Evolutionary conservation across 768 basidiomycete species (phyloP).

Genomic region (Suillus fuscotomentosus): DNA sequence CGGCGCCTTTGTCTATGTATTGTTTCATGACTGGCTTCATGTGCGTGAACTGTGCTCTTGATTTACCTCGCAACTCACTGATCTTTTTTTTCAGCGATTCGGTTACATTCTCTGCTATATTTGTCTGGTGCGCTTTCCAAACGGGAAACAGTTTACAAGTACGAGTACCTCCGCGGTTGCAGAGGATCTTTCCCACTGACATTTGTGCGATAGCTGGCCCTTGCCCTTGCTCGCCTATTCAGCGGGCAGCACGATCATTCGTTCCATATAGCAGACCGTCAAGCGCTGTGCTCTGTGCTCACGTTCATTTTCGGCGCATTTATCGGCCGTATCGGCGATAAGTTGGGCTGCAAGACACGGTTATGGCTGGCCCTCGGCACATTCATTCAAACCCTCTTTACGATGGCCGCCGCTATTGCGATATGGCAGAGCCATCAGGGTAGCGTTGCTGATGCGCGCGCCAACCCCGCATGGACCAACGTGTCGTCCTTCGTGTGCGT

Average conservation of each 20-base stretch:
- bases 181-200: background rate
- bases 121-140: slow-evolving; percentile 86
- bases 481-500: slow-evolving; percentile 65
- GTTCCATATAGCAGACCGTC: slow-evolving; percentile 82
- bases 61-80: background rate
- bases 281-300: slow-evolving; percentile 77
- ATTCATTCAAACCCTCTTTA: slow-evolving; percentile 71
- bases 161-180: slow-evolving; percentile 6
- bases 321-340: slow-evolving; percentile 82
- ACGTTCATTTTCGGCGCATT: slow-evolving; percentile 78
- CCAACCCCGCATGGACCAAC: slow-evolving; percentile 69
- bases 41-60: slow-evolving; percentile 37
- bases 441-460: slow-evolving; percentile 53
- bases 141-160: slow-evolving; percentile 77
- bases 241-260: slow-evolving; percentile 46
- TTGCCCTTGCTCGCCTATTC: slow-evolving; percentile 84
- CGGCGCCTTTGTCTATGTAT: slow-evolving; percentile 57
- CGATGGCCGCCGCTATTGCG: slow-evolving; percentile 67
- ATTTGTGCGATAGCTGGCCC: slow-evolving; percentile 50
- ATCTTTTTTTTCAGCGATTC: slow-evolving; percentile 46
- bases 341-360: slow-evolving; percentile 69
- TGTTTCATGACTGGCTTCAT: slow-evolving; percentile 83
- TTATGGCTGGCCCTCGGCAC: slow-evolving; percentile 74
- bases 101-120: slow-evolving; percentile 74
- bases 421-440: slow-evolving; percentile 69